Percentiles rank a stretch among this genome's conserved stretches.
phyloP scores from a whole-genome alignment of 2,329 filamentous ascomycete genomes.

The Tolypocladium endophyticum region DNA sequence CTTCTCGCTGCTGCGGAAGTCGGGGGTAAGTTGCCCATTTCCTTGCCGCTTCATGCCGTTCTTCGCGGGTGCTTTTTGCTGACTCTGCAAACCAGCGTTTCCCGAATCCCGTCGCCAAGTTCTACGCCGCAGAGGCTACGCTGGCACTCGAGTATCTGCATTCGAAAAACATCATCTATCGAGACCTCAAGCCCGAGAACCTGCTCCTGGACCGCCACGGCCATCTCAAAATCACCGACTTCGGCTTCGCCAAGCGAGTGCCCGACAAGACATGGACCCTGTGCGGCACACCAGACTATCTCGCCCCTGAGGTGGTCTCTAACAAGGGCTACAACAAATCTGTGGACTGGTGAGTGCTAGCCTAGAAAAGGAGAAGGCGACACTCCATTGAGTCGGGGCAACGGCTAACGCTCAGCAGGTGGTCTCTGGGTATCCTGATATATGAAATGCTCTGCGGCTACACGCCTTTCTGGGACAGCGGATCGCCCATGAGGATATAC shows the following conservation, averaged over 20 bases:
- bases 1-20: slow-evolving; percentile 90
- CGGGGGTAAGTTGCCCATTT: slow-evolving; percentile 49
- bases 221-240: slow-evolving; percentile 95
- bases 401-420: slow-evolving; percentile 46
- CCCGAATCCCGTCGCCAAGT: slow-evolving; percentile 96
- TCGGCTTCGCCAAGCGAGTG: slow-evolving; percentile 96
- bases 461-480: slow-evolving; percentile 97
- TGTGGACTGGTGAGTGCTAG: slow-evolving; percentile 77
- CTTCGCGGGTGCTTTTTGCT: neutral
- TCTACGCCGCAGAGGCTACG: slow-evolving; percentile 96
- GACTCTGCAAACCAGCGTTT: slow-evolving; percentile 58
- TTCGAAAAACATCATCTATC: slow-evolving; percentile 91
- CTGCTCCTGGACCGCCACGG: slow-evolving; percentile 84
- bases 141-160: slow-evolving; percentile 93
- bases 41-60: neutral
- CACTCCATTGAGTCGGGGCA: neutral
- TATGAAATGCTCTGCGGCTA: slow-evolving; percentile 99
- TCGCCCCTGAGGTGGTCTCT: slow-evolving; percentile 95
- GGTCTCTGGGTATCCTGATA: slow-evolving; percentile 95
- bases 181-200: slow-evolving; percentile 94
- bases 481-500: slow-evolving; percentile 97
- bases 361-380: neutral
- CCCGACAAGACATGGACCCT: slow-evolving; percentile 99
- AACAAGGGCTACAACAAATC: slow-evolving; percentile 99
- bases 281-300: slow-evolving; percentile 93